Conservation (phyloP, 179 eudicot species). For the Beta macrorhiza region DNA sequence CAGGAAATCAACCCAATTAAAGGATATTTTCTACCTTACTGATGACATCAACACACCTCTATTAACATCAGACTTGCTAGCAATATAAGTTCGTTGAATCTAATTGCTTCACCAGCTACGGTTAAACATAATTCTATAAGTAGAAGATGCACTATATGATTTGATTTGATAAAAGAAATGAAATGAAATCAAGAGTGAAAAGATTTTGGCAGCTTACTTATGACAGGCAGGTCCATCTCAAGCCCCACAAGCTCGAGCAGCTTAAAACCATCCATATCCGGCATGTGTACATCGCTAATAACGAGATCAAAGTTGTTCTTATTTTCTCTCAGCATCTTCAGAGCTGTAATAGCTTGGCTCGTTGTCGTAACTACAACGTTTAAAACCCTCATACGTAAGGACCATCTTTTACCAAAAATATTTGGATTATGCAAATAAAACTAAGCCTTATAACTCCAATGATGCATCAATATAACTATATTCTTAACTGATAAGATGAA, state of each 20-base stretch:
- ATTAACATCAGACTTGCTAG: not conserved
- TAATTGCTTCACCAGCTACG: not conserved
- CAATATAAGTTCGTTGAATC: not conserved
- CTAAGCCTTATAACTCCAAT: conserved; percentile 4
- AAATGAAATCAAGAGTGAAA: conserved; percentile 3
- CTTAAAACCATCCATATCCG: conserved; percentile 94
- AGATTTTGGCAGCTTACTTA: conserved; percentile 47
- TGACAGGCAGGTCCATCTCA: conserved; percentile 89
- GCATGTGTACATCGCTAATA: conserved; percentile 85
- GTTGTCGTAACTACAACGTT: conserved; percentile 66
- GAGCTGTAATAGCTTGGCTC: conserved; percentile 56
- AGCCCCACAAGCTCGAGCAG: conserved; percentile 86
- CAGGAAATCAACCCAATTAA: not conserved
- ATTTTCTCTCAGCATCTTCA: conserved; percentile 73
- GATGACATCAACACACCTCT: not conserved
- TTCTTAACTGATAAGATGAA: not conserved
- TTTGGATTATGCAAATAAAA: not conserved
- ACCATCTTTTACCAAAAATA: conserved; percentile 8
- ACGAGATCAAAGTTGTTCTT: conserved; percentile 64
- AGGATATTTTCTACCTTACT: not conserved
- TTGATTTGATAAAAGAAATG: not conserved
- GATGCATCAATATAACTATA: not conserved
- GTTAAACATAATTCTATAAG: not conserved
- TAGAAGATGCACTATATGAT: not conserved
- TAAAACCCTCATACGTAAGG: conserved; percentile 16